Conservation (phyloP, 1,139 yeast genomes). For the Arxiozyma slooffiae region DNA sequence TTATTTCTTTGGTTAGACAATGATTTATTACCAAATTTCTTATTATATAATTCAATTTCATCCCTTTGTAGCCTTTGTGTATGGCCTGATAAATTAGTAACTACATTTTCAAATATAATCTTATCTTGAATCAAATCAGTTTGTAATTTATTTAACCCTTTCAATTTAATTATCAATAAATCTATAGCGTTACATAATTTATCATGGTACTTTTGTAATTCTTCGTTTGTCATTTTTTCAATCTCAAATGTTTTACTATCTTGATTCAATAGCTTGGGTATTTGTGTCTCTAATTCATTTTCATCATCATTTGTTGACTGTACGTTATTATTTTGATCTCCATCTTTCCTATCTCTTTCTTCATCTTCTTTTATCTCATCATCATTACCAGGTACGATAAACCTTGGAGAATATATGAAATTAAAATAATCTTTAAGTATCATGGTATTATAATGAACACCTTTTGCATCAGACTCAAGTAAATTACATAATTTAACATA, state of each 20-base stretch:
- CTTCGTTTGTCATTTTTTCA: neutral
- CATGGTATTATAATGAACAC: conserved; percentile 6
- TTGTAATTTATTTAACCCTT: conserved; percentile 15
- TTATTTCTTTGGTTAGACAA: conserved; percentile 9
- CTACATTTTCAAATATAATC: conserved; percentile 25
- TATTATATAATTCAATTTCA: conserved; percentile 26
- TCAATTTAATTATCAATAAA: conserved; percentile 13
- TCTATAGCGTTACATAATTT: conserved; percentile 22
- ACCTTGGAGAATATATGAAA: conserved; percentile 12
- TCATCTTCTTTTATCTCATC: neutral
- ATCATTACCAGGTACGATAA: conserved; percentile 6
- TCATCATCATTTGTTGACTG: conserved; percentile 7
- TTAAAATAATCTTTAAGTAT: conserved; percentile 16
- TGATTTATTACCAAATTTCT: conserved; percentile 14
- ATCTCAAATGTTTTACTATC: neutral
- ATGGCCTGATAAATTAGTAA: conserved; percentile 29
- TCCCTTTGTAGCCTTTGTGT: conserved; percentile 29
- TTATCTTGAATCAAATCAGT: conserved; percentile 21
- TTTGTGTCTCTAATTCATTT: conserved; percentile 11
- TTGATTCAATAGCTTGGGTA: conserved; percentile 13
- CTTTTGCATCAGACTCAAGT: conserved; percentile 7
- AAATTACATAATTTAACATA: conserved; percentile 9
- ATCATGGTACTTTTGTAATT: conserved; percentile 20
- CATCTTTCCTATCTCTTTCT: neutral
- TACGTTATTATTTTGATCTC: neutral